phyloP scores from a whole-genome alignment of 441 rosid species.

The Macaranga tanarius region DNA sequence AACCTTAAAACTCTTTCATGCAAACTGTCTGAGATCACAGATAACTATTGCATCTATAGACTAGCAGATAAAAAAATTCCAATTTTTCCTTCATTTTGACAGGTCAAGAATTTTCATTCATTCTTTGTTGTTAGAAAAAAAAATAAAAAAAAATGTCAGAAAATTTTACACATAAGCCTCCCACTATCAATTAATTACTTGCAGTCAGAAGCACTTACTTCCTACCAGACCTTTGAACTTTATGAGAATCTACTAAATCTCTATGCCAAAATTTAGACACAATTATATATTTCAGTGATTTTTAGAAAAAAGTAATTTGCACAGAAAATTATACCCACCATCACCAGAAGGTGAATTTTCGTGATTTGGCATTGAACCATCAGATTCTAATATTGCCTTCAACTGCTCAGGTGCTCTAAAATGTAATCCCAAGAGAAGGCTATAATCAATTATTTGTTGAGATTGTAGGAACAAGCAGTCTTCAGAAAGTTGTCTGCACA shows the following conservation, averaged over 20 bases:
- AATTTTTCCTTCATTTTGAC: not conserved
- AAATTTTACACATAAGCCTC: not conserved
- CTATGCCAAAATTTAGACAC: not conserved
- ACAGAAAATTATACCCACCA: conserved; percentile 45
- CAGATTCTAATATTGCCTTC: conserved; percentile 53
- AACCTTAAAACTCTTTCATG: not conserved
- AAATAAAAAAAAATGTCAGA: not conserved
- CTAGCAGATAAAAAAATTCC: not conserved
- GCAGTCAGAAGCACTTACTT: not conserved
- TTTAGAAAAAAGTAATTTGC: not conserved
- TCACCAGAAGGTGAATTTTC: conserved; percentile 46
- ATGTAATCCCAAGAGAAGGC: conserved; percentile 93
- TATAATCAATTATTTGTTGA: conserved; percentile 87
- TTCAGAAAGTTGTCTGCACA: conserved; percentile 70
- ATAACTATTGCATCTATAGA: not conserved
- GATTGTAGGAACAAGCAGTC: conserved; percentile 88
- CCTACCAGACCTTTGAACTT: not conserved
- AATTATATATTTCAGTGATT: not conserved
- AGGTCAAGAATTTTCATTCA: not conserved
- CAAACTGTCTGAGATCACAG: not conserved
- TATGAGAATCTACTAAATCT: not conserved
- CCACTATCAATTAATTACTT: not conserved
- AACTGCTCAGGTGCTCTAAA: conserved; percentile 91
- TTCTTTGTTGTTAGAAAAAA: not conserved
- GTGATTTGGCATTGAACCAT: conserved; percentile 40